Evolutionary conservation across 345 rosid genomes (phyloP).

Genomic region (Carallia pectinifolia): DNA sequence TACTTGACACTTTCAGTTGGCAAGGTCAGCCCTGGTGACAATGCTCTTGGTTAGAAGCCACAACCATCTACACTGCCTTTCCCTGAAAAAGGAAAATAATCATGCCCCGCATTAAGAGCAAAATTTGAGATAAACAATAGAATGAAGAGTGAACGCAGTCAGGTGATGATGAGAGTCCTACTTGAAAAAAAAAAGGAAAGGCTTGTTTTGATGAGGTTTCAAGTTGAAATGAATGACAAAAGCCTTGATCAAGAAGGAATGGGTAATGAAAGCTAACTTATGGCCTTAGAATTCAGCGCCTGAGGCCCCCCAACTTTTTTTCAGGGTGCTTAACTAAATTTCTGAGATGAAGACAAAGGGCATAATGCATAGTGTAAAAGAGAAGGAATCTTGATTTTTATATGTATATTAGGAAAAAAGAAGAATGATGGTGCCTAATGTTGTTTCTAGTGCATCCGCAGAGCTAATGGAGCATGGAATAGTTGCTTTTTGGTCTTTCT

Average conservation of each 20-base stretch:
- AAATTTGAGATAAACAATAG: constrained; percentile 17
- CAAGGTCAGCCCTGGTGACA: constrained; percentile 37
- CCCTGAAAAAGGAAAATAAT: constrained; percentile 12
- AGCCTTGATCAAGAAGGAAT: constrained; percentile 12
- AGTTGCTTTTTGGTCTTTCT: constrained; percentile 15
- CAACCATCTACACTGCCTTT: constrained; percentile 3
- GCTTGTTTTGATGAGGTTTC: constrained; percentile 19
- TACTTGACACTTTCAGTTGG: constrained; percentile 74
- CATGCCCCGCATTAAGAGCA: constrained; percentile 15
- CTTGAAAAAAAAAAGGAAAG: background rate
- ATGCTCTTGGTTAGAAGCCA: constrained; percentile 37
- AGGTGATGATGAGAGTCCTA: background rate
- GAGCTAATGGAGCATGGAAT: constrained; percentile 21
- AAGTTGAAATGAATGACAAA: constrained; percentile 16
- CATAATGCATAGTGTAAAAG: constrained; percentile 37
- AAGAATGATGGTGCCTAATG: constrained; percentile 3
- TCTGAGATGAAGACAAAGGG: constrained; percentile 39
- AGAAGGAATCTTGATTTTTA: constrained; percentile 43
- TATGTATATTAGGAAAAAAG: constrained; percentile 16
- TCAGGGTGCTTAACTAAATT: background rate
- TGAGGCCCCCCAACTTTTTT: constrained; percentile 11
- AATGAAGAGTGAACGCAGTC: constrained; percentile 8
- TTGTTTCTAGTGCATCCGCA: constrained; percentile 11
- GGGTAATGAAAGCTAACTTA: constrained; percentile 27
- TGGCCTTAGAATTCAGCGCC: background rate